Evolutionary conservation across 2,329 filamentous ascomycete species (phyloP).

Genomic region (Lachnellula hyalina): DNA sequence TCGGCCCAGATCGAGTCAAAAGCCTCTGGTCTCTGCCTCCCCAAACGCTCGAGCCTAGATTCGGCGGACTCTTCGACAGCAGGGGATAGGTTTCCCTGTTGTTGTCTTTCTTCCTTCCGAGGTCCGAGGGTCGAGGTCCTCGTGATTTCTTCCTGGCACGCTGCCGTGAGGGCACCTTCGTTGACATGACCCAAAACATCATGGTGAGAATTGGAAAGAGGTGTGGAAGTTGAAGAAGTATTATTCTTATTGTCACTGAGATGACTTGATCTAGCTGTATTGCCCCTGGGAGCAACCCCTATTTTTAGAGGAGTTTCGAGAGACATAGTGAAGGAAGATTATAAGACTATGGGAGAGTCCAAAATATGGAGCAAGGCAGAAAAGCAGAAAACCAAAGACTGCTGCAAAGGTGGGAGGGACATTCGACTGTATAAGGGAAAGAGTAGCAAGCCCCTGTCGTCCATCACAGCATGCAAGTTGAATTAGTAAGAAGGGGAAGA

Average conservation of each 20-base stretch:
- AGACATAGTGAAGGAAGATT: background rate
- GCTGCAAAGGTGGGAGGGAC: background rate
- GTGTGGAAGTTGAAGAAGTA: background rate
- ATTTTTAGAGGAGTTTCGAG: background rate
- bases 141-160: slow-evolving; percentile 3
- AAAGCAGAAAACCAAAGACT: background rate
- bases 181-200: background rate
- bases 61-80: slow-evolving; percentile 27
- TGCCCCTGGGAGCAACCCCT: background rate
- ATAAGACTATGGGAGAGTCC: background rate
- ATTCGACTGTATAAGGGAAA: background rate
- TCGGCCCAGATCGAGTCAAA: slow-evolving; percentile 50
- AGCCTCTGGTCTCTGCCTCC: slow-evolving; percentile 49
- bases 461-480: background rate
- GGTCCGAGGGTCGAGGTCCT: slow-evolving; percentile 6
- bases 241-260: background rate
- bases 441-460: background rate
- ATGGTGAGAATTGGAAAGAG: background rate
- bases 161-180: background rate
- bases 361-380: background rate
- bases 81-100: slow-evolving; percentile 2
- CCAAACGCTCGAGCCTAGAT: slow-evolving; percentile 46
- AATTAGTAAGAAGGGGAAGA: slow-evolving; percentile 2
- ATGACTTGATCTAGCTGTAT: background rate
- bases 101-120: slow-evolving; percentile 10